Conservation (phyloP, 2,329 filamentous ascomycete species). For the Alternaria arbusti region DNA sequence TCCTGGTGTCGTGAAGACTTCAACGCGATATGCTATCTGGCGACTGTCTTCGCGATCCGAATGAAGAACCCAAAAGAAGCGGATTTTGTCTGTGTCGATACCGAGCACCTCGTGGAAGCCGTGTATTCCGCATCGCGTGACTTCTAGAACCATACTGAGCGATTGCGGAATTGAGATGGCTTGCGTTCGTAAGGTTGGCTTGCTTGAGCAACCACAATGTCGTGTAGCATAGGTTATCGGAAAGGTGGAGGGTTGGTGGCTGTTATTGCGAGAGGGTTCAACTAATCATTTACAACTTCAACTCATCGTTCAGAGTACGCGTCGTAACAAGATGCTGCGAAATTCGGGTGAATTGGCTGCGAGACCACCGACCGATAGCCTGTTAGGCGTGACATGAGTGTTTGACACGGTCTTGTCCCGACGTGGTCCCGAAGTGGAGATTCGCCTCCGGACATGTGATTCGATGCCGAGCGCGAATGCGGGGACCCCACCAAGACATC, state of each 20-base stretch:
- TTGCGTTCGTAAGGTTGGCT: neutral
- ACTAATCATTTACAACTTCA: neutral
- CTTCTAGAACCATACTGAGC: constrained; percentile 26
- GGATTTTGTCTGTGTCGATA: constrained; percentile 49
- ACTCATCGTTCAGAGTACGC: neutral
- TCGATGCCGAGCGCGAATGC: neutral
- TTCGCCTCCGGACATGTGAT: neutral
- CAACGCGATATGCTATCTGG: constrained; percentile 31
- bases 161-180: neutral
- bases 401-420: neutral
- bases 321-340: neutral
- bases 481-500: neutral
- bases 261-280: neutral
- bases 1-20: neutral
- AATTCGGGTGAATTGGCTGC: neutral
- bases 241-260: neutral
- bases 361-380: neutral
- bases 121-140: constrained; percentile 48
- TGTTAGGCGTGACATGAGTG: neutral
- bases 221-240: neutral
- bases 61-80: constrained; percentile 46
- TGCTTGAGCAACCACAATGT: neutral
- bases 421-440: neutral
- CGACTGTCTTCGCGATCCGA: constrained; percentile 35
- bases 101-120: constrained; percentile 50